Percentiles rank a stretch among this genome's conserved stretches.
Conservation (phyloP, 225 moss, liverwort and hornwort genomes). For the Physcomitrium patens region DNA sequence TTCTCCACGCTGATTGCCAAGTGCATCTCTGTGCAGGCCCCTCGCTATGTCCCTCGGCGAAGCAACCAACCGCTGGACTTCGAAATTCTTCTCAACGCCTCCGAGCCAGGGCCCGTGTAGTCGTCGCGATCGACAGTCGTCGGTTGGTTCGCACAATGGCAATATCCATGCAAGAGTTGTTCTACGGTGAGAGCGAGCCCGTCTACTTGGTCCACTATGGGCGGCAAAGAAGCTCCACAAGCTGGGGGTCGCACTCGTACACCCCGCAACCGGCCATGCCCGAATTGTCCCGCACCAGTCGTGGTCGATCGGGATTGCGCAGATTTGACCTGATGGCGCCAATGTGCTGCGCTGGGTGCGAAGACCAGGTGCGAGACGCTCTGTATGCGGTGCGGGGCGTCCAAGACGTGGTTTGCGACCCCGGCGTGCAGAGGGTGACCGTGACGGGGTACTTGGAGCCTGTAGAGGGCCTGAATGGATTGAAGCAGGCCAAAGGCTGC, state of each 20-base stretch:
- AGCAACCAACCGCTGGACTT: no score
- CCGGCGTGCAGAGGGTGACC: slow-evolving; percentile 30
- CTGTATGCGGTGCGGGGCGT: slow-evolving; percentile 33
- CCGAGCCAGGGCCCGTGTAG: no score
- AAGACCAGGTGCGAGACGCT: slow-evolving; percentile 36
- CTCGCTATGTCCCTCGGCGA: no score
- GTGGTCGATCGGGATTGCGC: slow-evolving; percentile 4
- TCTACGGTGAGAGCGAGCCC: slow-evolving; percentile 24
- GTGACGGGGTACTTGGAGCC: slow-evolving; percentile 27
- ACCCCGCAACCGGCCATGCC: not conserved
- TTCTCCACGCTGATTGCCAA: no score
- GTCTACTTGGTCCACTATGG: not conserved
- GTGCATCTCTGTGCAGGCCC: no score
- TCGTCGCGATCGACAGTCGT: no score
- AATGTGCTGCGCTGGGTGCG: slow-evolving; percentile 43
- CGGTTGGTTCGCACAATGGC: not conserved
- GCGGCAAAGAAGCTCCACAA: not conserved
- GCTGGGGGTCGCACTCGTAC: not conserved
- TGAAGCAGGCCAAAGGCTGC: slow-evolving; percentile 28
- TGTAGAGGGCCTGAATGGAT: slow-evolving; percentile 9
- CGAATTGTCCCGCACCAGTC: not conserved
- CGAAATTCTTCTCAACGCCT: no score
- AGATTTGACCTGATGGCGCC: slow-evolving; percentile 45
- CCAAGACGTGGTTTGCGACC: slow-evolving; percentile 38
- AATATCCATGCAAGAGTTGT: slow-evolving; percentile 37